Base-by-base conservation (phyloP, 352 stramenopile species). In the Aphanomyces invadans region DNA sequence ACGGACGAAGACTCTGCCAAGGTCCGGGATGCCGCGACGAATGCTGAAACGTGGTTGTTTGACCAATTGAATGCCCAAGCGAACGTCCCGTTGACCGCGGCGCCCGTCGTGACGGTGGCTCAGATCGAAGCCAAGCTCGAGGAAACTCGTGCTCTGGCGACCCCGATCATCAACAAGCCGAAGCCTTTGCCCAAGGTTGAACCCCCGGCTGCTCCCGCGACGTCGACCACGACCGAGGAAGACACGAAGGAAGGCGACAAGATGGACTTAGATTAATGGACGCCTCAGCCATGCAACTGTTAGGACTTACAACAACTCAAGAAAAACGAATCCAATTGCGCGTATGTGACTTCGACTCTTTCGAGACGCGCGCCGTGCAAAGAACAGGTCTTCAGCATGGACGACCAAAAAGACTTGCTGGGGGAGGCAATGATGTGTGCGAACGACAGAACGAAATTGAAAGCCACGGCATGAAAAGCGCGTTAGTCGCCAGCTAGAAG, bases 151-250 rank as follows among this genome's bases (percentile, higher is more conserved):
- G 85, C 87, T 33, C 76, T 90, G 52, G 93, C 89, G 60, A 83
- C 95, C 64, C 95, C 95, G 25, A 95, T 99, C 69, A 95, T 98
- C 72, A 96, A 95, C 70, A 99, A 99, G 82, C 95, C 95, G 12
- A 98, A 98, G 74, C 89, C 89, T 55, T 52, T 80, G 49, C 83
- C 83, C 1, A 92, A 92, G 80, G 78, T 87, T 19, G 86, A 95
- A 74, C 75, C 75, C 36, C 79, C 81, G 4, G 59, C 73, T 25
- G 65, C 78, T 25, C 63, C 77, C 11, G 70, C 82, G 59, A 49
- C 73, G 2, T 65, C 74, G 46, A 29, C 71, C 19, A 39, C 75
- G 67, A 70, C 79, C 33, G 49, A 52, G 12, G 75, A 86, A 33
- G 75, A 80, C 39, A 73, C 74, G 21, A 73, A 78, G 65, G 80